Conservation (phyloP, 2,329 filamentous ascomycete species). For the Aspergillus aculeatinus region DNA sequence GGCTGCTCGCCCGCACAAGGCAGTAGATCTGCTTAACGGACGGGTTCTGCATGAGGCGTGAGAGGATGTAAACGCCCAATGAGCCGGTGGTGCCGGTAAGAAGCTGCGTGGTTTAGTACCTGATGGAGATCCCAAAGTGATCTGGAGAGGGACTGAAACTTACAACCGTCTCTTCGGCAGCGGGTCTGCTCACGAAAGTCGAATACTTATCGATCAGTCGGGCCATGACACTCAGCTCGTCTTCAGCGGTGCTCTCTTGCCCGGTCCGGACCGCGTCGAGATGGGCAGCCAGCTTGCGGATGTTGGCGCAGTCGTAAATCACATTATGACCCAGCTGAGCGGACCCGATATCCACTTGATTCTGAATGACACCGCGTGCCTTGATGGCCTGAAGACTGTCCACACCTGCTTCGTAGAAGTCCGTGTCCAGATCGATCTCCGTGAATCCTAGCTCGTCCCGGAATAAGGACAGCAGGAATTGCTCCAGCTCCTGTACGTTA, state of each 20-base stretch:
- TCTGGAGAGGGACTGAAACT: neutral
- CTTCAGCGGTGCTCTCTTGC: slow-evolving; percentile 29
- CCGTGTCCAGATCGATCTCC: slow-evolving; percentile 42
- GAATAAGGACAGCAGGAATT: slow-evolving; percentile 47
- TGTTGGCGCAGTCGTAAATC: slow-evolving; percentile 58
- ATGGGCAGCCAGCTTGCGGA: slow-evolving; percentile 48
- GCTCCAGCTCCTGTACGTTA: slow-evolving; percentile 17
- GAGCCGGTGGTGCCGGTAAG: slow-evolving; percentile 67
- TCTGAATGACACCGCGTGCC: slow-evolving; percentile 54
- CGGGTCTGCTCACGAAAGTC: slow-evolving; percentile 31
- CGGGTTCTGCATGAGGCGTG: slow-evolving; percentile 36
- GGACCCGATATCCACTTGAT: slow-evolving; percentile 51
- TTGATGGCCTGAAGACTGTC: slow-evolving; percentile 61
- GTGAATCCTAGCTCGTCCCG: slow-evolving; percentile 19
- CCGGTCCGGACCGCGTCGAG: slow-evolving; percentile 47
- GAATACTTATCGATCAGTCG: slow-evolving; percentile 50
- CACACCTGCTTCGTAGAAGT: slow-evolving; percentile 60
- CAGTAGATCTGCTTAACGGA: slow-evolving; percentile 10
- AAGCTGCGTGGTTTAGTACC: slow-evolving; percentile 27
- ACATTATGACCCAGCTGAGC: slow-evolving; percentile 55
- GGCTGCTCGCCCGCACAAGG: slow-evolving; percentile 6
- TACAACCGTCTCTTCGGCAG: slow-evolving; percentile 21
- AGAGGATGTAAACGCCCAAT: slow-evolving; percentile 60
- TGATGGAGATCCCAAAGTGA: no score
- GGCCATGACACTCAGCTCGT: slow-evolving; percentile 48